phyloP scores from a whole-genome alignment of 208 protist species.

The Dictyostelium gargantuum region DNA sequence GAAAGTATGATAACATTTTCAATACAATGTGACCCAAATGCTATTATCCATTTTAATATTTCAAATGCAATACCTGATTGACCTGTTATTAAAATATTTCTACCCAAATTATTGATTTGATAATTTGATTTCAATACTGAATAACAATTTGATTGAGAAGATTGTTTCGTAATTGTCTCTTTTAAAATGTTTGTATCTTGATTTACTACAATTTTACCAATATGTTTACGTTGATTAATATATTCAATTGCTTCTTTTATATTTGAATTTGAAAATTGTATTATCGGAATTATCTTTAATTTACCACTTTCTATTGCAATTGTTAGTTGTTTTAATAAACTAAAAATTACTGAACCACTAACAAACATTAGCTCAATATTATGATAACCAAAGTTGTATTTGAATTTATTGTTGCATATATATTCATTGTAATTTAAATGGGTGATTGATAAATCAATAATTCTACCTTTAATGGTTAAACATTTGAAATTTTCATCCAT shows the following conservation, averaged over 20 bases:
- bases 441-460: slow-evolving; percentile 6
- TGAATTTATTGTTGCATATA: slow-evolving; percentile 51
- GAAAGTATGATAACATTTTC: slow-evolving; percentile 8
- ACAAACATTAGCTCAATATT: neutral
- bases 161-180: neutral
- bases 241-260: slow-evolving; percentile 23
- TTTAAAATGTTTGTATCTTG: neutral
- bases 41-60: neutral
- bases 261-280: neutral
- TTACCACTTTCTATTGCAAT: neutral
- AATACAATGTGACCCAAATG: neutral
- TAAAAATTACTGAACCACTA: neutral
- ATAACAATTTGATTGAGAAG: neutral
- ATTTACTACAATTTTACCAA: slow-evolving; percentile 18
- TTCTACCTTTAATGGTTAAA: neutral
- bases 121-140: neutral
- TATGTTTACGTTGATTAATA: neutral
- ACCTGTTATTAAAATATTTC: neutral
- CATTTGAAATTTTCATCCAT: slow-evolving; percentile 41
- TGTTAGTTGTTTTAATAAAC: neutral
- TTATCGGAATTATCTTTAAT: neutral
- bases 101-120: neutral
- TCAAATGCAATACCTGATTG: neutral
- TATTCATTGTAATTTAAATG: slow-evolving; percentile 1
- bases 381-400: neutral